Evolutionary conservation across 495 filamentous ascomycete species (phyloP).

Genomic region (Hypoxylon lienhwacheense): DNA sequence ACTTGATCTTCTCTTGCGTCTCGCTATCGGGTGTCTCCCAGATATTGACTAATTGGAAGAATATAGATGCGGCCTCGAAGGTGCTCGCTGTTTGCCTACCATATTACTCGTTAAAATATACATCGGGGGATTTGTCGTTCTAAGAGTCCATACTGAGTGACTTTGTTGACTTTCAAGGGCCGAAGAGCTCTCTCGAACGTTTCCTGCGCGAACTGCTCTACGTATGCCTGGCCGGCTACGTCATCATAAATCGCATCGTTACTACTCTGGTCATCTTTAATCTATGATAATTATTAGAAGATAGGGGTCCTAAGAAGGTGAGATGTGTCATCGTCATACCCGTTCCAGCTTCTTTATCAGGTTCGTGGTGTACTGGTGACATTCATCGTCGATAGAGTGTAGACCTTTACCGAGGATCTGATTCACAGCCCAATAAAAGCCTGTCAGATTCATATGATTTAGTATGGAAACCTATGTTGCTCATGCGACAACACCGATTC

Average conservation of each 20-base stretch:
- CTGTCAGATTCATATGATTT: constrained; percentile 45
- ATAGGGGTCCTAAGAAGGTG: neutral
- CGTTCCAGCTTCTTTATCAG: constrained; percentile 92
- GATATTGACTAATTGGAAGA: constrained; percentile 83
- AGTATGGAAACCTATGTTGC: constrained; percentile 8
- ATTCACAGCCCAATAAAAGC: constrained; percentile 90
- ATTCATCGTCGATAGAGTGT: constrained; percentile 74
- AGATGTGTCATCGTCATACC: constrained; percentile 47
- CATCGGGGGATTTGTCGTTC: neutral
- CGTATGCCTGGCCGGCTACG: constrained; percentile 80
- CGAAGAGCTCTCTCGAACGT: constrained; percentile 83
- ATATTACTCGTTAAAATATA: constrained; percentile 13
- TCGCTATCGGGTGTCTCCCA: constrained; percentile 79
- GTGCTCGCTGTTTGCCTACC: constrained; percentile 95
- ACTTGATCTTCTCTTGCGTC: constrained; percentile 84
- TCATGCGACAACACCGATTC: neutral
- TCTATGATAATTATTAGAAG: constrained; percentile 47
- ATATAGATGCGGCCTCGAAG: constrained; percentile 86
- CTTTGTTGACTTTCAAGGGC: constrained; percentile 78
- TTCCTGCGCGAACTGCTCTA: constrained; percentile 90
- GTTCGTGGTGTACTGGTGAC: constrained; percentile 71
- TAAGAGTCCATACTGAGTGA: constrained; percentile 65
- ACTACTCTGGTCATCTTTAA: constrained; percentile 58
- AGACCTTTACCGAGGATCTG: constrained; percentile 81
- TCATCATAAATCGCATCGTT: constrained; percentile 77